Evolutionary conservation across 2,329 filamentous ascomycete genomes (phyloP).

Genomic region (Graphium sp.): DNA sequence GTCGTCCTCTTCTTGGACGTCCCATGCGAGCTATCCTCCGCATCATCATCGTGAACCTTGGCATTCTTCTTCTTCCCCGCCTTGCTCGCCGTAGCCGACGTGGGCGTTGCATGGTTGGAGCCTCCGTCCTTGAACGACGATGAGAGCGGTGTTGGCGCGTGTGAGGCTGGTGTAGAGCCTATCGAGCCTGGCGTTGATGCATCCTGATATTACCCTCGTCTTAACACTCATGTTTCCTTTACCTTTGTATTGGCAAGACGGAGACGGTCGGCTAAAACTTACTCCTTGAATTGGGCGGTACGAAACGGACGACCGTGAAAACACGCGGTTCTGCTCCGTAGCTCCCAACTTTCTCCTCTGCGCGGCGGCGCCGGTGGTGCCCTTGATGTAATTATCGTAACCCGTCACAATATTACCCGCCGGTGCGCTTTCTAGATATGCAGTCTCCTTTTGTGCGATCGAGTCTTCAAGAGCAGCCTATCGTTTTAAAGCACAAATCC

Average conservation of each 20-base stretch:
- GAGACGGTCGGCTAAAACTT: conserved; percentile 9
- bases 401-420: conserved; percentile 92
- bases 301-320: conserved; percentile 48
- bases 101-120: conserved; percentile 38
- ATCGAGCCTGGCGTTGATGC: conserved; percentile 25
- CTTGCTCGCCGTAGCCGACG: conserved; percentile 28
- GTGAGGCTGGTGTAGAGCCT: conserved; percentile 26
- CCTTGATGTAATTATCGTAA: conserved; percentile 98
- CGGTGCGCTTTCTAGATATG: conserved; percentile 80
- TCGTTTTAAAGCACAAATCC: conserved; percentile 6
- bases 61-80: conserved; percentile 33
- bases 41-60: conserved; percentile 31
- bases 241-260: conserved; percentile 1
- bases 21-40: conserved; percentile 41
- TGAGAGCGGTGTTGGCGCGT: conserved; percentile 37
- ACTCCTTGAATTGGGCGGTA: conserved; percentile 29
- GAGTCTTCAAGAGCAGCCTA: conserved; percentile 47
- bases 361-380: conserved; percentile 44
- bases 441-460: conserved; percentile 68
- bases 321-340: conserved; percentile 57
- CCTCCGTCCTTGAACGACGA: conserved; percentile 31
- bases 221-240: conserved; percentile 1
- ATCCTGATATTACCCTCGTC: conserved; percentile 17
- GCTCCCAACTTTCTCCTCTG: conserved; percentile 47
- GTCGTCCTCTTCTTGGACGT: conserved; percentile 37